phyloP scores from a whole-genome alignment of 2,329 filamentous ascomycete species.

The Botrytis deweyae region DNA sequence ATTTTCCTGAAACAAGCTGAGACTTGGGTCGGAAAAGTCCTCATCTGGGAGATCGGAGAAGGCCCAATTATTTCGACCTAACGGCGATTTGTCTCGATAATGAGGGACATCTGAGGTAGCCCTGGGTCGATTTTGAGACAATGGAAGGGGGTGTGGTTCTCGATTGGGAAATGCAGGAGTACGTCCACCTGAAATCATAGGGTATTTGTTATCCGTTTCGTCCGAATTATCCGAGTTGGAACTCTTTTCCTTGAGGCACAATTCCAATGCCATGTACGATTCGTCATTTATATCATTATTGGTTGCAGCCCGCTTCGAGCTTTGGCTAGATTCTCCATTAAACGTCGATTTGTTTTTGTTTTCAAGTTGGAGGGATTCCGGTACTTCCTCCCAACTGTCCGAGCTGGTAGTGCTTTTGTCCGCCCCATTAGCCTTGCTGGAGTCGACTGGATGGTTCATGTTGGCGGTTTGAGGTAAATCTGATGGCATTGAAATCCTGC shows the following conservation, averaged over 20 bases:
- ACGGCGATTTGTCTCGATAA: slow-evolving; percentile 47
- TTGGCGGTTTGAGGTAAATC: background rate
- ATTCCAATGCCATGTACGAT: background rate
- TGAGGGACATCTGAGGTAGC: slow-evolving; percentile 58
- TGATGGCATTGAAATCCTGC: background rate
- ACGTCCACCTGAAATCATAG: slow-evolving; percentile 5
- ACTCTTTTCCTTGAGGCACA: background rate
- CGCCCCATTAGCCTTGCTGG: background rate
- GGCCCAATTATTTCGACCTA: slow-evolving; percentile 62
- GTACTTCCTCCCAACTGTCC: slow-evolving; percentile 34
- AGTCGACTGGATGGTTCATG: background rate
- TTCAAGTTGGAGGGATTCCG: background rate
- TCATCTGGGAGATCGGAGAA: slow-evolving; percentile 47
- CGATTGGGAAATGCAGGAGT: slow-evolving; percentile 6
- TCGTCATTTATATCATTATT: background rate
- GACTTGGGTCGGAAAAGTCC: slow-evolving; percentile 17
- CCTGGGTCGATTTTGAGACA: slow-evolving; percentile 44
- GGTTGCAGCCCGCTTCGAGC: background rate
- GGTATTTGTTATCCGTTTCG: background rate
- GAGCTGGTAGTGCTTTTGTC: slow-evolving; percentile 30
- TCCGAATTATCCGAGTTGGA: background rate
- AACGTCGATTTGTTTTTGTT: background rate
- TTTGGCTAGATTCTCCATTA: slow-evolving; percentile 9
- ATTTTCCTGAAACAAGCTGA: background rate
- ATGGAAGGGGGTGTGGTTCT: slow-evolving; percentile 6